A percentile compares a stretch with the other conserved stretches of the same genome.
Evolutionary conservation across 192 early-diverging fungal genomes (phyloP).

Genomic region (Allomyces arbusculus): DNA sequence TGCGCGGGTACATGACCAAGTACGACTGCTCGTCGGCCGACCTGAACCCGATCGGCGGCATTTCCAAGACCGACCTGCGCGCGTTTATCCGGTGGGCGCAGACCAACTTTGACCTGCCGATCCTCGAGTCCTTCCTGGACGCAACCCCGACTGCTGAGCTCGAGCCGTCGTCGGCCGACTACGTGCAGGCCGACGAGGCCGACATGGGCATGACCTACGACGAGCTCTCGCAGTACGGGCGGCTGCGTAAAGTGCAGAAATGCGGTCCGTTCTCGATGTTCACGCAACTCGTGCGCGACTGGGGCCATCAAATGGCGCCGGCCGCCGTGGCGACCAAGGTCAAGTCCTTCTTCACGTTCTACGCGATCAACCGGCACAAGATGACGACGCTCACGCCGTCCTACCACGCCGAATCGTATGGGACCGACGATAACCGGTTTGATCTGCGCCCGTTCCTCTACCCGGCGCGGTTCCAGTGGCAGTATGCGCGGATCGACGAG

Average conservation of each 20-base stretch:
- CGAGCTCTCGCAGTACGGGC: conserved; percentile 77
- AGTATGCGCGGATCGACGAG: conserved; percentile 70
- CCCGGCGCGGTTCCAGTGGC: conserved; percentile 77
- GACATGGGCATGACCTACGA: conserved; percentile 99
- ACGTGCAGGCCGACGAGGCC: conserved; percentile 74
- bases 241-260: conserved; percentile 63
- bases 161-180: conserved; percentile 65
- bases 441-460: conserved; percentile 94
- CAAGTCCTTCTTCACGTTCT: conserved; percentile 89
- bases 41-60: conserved; percentile 89
- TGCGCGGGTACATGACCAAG: conserved; percentile 94
- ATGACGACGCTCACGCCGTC: conserved; percentile 90
- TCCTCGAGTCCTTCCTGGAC: conserved; percentile 54
- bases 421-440: conserved; percentile 94
- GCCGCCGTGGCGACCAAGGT: conserved; percentile 70
- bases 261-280: conserved; percentile 95
- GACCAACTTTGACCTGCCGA: conserved; percentile 37
- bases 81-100: conserved; percentile 56
- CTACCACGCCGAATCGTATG: conserved; percentile 86
- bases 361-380: conserved; percentile 96
- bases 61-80: conserved; percentile 71
- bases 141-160: conserved; percentile 88
- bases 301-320: conserved; percentile 32
- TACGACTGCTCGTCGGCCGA: conserved; percentile 97
- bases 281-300: conserved; percentile 58